Evolutionary conservation across 2,329 filamentous ascomycete species (phyloP).

Genomic region (Eutypella sp.): DNA sequence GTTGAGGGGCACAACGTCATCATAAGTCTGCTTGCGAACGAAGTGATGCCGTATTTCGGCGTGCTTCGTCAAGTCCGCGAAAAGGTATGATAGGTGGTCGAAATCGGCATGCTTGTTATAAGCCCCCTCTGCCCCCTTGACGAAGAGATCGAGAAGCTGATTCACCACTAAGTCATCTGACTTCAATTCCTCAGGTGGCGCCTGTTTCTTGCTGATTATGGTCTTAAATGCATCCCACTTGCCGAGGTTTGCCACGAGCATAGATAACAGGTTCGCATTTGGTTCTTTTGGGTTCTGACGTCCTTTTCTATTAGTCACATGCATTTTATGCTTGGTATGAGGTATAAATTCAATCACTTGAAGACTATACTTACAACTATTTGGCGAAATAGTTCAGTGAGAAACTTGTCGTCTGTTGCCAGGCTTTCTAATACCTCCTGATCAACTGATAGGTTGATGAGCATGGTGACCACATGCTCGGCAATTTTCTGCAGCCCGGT

Average conservation of each 20-base stretch:
- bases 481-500: conserved; percentile 63
- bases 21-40: conserved; percentile 67
- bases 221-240: conserved; percentile 72
- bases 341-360: neutral
- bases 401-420: conserved; percentile 73
- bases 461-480: conserved; percentile 86
- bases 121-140: conserved; percentile 76
- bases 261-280: conserved; percentile 79
- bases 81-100: conserved; percentile 90
- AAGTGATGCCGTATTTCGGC: conserved; percentile 71
- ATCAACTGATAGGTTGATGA: conserved; percentile 81
- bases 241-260: conserved; percentile 87
- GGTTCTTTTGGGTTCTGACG: conserved; percentile 69
- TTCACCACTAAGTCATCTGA: conserved; percentile 73
- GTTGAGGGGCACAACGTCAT: conserved; percentile 78
- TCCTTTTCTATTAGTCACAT: too few species aligned
- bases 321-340: conserved; percentile 10
- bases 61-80: conserved; percentile 87
- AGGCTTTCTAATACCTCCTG: conserved; percentile 67
- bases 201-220: conserved; percentile 63
- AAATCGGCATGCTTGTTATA: conserved; percentile 85
- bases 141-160: conserved; percentile 92
- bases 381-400: conserved; percentile 67
- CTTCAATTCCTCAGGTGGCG: conserved; percentile 63
- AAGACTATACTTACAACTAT: conserved; percentile 58